A percentile compares a stretch with the other conserved stretches of the same genome.
phyloP scores from a whole-genome alignment of 176 grass and related monocot species.

The Sorghum bicolor region Sorghum_bicolor_NCBIv3 NC_012878.2:55083501-55084000 shows the following conservation, averaged over 20 bases:
- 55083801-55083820: not conserved
- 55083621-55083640: constrained; percentile 85
- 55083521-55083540: constrained; percentile 69
- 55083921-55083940: not conserved
- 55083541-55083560: constrained; percentile 77
- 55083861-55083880: not conserved
- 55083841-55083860: not conserved
- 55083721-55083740: constrained; percentile 51
- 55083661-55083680: constrained; percentile 96
- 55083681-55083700: constrained; percentile 93
- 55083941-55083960: not conserved
- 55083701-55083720: constrained; percentile 87
- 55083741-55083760: not conserved
- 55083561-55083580: constrained; percentile 56
- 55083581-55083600: constrained; percentile 78
- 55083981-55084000: not conserved
- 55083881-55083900: not conserved
- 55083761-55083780: not conserved
- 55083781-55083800: not conserved
- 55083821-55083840: not conserved
- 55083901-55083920: not conserved
- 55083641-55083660: constrained; percentile 98
- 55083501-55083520: constrained; percentile 73
- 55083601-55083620: constrained; percentile 84
- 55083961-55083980: not conserved